Conservation (phyloP, 2,329 filamentous ascomycete genomes). For the Fusarium cyanostomum region DNA sequence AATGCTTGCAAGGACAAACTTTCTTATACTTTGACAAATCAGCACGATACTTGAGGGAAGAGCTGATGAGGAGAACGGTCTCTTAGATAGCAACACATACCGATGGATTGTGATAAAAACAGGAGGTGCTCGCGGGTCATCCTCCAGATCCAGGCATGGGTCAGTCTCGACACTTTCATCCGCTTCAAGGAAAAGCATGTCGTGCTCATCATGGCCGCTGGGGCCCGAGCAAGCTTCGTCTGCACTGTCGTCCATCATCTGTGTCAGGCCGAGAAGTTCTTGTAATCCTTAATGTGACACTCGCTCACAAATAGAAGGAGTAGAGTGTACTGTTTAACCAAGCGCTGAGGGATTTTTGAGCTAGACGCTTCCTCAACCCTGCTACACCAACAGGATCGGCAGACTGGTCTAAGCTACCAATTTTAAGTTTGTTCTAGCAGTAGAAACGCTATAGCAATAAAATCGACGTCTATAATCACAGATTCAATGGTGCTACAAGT, state of each 20-base stretch:
- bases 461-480: too few relatives aligned
- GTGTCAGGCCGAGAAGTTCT: background rate
- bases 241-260: background rate
- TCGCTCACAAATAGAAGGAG: background rate
- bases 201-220: background rate
- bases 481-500: too few relatives aligned
- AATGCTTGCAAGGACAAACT: conserved; percentile 15
- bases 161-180: background rate
- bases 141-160: conserved; percentile 2
- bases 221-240: background rate
- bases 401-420: background rate
- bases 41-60: background rate
- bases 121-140: background rate
- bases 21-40: background rate
- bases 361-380: background rate
- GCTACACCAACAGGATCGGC: background rate
- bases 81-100: background rate
- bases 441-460: too few relatives aligned
- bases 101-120: conserved; percentile 8
- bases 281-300: background rate
- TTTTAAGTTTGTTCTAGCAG: background rate
- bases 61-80: background rate
- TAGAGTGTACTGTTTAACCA: background rate
- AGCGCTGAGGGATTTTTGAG: background rate
- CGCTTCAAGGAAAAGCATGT: background rate